Evolutionary conservation across 2,329 filamentous ascomycete genomes (phyloP).

Genomic region (Mycocentrospora acerina): DNA sequence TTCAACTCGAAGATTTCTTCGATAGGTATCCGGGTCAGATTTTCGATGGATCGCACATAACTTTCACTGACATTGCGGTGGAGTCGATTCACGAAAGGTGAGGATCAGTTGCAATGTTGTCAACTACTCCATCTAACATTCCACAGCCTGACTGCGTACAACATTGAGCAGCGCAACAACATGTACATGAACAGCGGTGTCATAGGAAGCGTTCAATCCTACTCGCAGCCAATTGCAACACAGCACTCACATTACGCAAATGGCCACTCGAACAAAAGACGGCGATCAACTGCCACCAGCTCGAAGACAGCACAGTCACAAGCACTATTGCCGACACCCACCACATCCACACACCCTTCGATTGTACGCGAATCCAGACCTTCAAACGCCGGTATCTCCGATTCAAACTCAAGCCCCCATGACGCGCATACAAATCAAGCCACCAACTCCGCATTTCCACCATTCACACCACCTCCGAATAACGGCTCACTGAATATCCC

Average conservation of each 20-base stretch:
- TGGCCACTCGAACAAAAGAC: slow-evolving; percentile 37
- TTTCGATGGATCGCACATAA: slow-evolving; percentile 75
- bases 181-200: slow-evolving; percentile 38
- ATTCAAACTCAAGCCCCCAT: slow-evolving; percentile 25
- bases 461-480: slow-evolving; percentile 32
- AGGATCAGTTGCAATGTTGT: slow-evolving; percentile 2
- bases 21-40: slow-evolving; percentile 73
- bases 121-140: slow-evolving; percentile 10
- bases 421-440: slow-evolving; percentile 21
- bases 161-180: slow-evolving; percentile 40
- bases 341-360: slow-evolving; percentile 32
- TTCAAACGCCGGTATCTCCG: slow-evolving; percentile 25
- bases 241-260: slow-evolving; percentile 30
- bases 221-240: slow-evolving; percentile 27
- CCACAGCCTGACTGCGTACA: slow-evolving; percentile 35
- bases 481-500: slow-evolving; percentile 16
- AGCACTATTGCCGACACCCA: slow-evolving; percentile 32
- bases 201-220: slow-evolving; percentile 25
- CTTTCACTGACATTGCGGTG: slow-evolving; percentile 65
- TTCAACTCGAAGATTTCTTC: slow-evolving; percentile 86
- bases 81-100: slow-evolving; percentile 63
- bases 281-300: slow-evolving; percentile 33
- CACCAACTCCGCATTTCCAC: slow-evolving; percentile 22
- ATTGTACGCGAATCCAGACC: slow-evolving; percentile 16
- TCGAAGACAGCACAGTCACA: slow-evolving; percentile 23